Conservation (phyloP, 495 filamentous ascomycete genomes). For the Aspergillus bertholletiae region DNA sequence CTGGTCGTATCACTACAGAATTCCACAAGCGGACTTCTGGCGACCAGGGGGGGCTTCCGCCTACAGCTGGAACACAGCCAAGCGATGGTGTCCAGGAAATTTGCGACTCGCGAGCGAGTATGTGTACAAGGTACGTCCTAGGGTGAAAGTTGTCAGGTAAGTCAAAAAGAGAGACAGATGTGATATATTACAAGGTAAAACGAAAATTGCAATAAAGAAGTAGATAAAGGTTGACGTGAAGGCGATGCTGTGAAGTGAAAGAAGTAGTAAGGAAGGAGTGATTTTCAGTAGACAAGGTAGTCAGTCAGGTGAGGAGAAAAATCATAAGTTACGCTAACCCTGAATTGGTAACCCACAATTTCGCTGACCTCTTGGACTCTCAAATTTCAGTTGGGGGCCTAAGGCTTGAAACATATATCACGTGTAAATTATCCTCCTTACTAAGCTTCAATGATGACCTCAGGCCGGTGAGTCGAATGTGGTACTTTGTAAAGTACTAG, state of each 20-base stretch:
- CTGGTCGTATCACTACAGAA: conserved; percentile 43
- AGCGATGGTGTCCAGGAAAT: conserved; percentile 32
- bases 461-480: conserved; percentile 2
- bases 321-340: conserved; percentile 15
- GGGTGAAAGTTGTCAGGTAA: conserved; percentile 24
- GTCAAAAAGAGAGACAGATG: conserved; percentile 16
- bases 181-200: conserved; percentile 14
- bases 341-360: conserved; percentile 7
- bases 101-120: conserved; percentile 32
- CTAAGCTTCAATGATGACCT: neutral
- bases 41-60: conserved; percentile 32
- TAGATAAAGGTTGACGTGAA: conserved; percentile 2
- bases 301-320: conserved; percentile 23
- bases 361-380: neutral
- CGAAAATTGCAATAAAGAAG: neutral
- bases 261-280: conserved; percentile 14
- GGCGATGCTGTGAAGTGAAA: conserved; percentile 5
- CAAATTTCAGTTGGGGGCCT: neutral
- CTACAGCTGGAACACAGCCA: conserved; percentile 48
- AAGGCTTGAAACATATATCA: conserved; percentile 1
- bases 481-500: neutral
- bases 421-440: neutral
- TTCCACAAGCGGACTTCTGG: conserved; percentile 33
- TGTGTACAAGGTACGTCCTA: conserved; percentile 37
- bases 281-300: conserved; percentile 9